These are phyloP conservation scores for Fusarium falciforme DNA, from an alignment of 2,329 filamentous ascomycete genomes.

Conservation along the genomic window DNA sequence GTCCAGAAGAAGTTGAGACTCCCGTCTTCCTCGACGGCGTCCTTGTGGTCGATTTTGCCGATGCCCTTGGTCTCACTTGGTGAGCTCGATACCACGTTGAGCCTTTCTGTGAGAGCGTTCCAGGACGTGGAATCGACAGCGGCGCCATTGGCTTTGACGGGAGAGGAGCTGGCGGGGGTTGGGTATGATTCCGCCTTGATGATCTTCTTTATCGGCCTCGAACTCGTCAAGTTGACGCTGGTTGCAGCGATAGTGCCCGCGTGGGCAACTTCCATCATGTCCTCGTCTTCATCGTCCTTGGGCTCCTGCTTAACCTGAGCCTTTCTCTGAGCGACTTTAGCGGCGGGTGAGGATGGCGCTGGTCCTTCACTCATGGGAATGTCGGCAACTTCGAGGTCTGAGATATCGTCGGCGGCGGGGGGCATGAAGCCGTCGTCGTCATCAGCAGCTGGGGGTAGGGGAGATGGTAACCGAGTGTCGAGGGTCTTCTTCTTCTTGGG, in stretches of 20 bases:
- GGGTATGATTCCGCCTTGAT: conserved; percentile 75
- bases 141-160: conserved; percentile 68
- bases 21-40: conserved; percentile 94
- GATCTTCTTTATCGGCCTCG: conserved; percentile 77
- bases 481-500: conserved; percentile 69
- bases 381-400: conserved; percentile 59
- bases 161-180: conserved; percentile 81
- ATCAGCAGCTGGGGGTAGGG: conserved; percentile 57
- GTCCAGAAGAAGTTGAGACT: conserved; percentile 96
- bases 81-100: conserved; percentile 86
- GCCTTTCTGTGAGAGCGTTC: conserved; percentile 86
- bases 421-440: conserved; percentile 67
- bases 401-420: conserved; percentile 67
- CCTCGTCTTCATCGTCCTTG: conserved; percentile 79
- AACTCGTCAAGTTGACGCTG: conserved; percentile 87
- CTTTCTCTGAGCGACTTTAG: conserved; percentile 81
- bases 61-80: conserved; percentile 70
- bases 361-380: conserved; percentile 84
- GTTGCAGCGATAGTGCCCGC: conserved; percentile 74
- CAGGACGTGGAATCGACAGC: conserved; percentile 84
- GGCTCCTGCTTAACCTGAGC: conserved; percentile 61
- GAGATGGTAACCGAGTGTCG: conserved; percentile 61
- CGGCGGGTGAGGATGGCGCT: conserved; percentile 86
- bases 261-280: conserved; percentile 88
- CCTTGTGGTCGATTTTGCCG: conserved; percentile 84